Base-by-base conservation (phyloP, 176 grass and related monocot genomes). In the Dactylis glomerata region DNA sequence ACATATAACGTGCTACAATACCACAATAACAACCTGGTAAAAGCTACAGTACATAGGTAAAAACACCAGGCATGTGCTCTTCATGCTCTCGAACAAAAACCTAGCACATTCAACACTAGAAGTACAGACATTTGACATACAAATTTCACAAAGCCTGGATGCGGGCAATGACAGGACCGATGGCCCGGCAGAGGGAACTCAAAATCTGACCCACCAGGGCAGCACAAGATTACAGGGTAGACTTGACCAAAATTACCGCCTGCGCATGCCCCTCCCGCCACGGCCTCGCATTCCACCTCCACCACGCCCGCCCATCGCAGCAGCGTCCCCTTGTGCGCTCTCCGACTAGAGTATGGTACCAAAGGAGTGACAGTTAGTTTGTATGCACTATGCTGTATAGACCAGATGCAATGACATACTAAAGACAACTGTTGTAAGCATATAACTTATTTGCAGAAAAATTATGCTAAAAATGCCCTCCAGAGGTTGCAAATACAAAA, bases 261-360 rank as follows among this genome's bases (percentile, higher is more conserved):
- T 92, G 54, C 96, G 78, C 96, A 99, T 99, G 33, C 96, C 93
- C 79, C 96, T 88, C 36, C 93, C 96, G 23, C 96, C 96, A 44
- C 96, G 91, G 12, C 96, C 96, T 17, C 93, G 87, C 74, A 99
- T 88, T 16, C 67, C 91, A 8, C 86, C 87, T 50, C 91, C 88
- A 28, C 91, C 96, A 19, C 88, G 93, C 2, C 96, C 96, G 64
- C 62, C 91, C 96, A 98, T 98, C 5, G 93, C 95, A 69, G 93
- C 96, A 27, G 96, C 96, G 1, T 99, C 93, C 32, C 96, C 96
- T 91, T 99, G 96, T 10, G 93, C 93, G 8, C 96, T 96, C 67
- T 99, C 96, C 2, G 96, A 94, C 96, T 99, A 40, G 42, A 83
- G 28, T 20, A 87, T 30, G 5, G 8, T 22, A 61, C 17, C 8